A percentile compares a stretch with the other conserved stretches of the same genome.
Evolutionary conservation across 106 monocot genomes (phyloP).

Genomic region (Dioscorea alata): DNA sequence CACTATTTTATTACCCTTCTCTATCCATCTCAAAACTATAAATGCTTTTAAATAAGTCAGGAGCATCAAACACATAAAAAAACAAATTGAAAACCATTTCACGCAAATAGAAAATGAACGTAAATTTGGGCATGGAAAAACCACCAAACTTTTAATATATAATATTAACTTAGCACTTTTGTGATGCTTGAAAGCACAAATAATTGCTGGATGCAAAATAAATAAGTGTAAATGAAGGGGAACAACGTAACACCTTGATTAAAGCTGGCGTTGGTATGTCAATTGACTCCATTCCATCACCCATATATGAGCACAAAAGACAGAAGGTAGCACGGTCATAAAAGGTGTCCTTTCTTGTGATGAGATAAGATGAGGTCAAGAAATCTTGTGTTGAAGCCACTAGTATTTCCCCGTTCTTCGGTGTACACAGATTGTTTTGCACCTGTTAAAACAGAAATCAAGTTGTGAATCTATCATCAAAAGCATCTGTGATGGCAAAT

Average conservation of each 20-base stretch:
- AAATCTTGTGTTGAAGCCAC: conserved; percentile 99
- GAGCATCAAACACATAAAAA: no score
- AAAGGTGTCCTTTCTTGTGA: conserved; percentile 93
- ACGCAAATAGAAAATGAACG: no score
- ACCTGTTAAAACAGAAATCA: conserved; percentile 39
- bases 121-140: no score
- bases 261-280: conserved; percentile 88
- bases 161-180: no score
- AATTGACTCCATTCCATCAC: conserved; percentile 82
- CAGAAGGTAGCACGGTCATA: conserved; percentile 85
- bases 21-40: no score
- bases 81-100: no score
- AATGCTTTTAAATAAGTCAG: no score
- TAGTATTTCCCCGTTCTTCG: conserved; percentile 96
- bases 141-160: no score
- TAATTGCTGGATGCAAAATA: no score
- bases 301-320: conserved; percentile 89
- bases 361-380: conserved; percentile 90
- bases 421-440: conserved; percentile 96
- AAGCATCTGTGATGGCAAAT: no score
- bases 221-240: not conserved
- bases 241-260: conserved; percentile 52
- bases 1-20: no score
- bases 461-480: not conserved
- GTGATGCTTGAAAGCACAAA: no score